These are phyloP conservation scores for Coniochaeta sp. DNA, from an alignment of 2,329 filamentous ascomycete species.

Conservation along the genomic window DNA sequence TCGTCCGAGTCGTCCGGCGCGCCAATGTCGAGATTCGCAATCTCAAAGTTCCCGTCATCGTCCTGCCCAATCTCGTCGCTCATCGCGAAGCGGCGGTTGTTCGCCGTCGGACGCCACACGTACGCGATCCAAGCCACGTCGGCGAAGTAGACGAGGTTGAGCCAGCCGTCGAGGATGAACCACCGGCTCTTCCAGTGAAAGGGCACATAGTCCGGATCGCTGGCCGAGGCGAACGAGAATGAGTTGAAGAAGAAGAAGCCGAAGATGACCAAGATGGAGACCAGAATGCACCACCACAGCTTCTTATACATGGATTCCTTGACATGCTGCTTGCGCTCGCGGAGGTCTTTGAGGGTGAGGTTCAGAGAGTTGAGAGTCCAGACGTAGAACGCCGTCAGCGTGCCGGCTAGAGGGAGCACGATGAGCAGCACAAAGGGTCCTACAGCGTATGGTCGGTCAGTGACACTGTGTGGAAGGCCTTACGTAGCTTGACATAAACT, in stretches of 20 bases:
- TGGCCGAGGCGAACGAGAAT: slow-evolving; percentile 82
- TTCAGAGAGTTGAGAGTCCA: slow-evolving; percentile 97
- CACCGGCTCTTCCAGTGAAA: slow-evolving; percentile 96
- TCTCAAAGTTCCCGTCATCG: slow-evolving; percentile 91
- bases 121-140: slow-evolving; percentile 93
- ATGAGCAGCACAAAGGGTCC: slow-evolving; percentile 88
- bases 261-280: slow-evolving; percentile 91
- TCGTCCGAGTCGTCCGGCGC: slow-evolving; percentile 59
- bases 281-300: slow-evolving; percentile 95
- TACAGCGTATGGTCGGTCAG: slow-evolving; percentile 18
- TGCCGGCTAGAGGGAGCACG: slow-evolving; percentile 84
- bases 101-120: slow-evolving; percentile 91
- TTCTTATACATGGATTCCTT: slow-evolving; percentile 97
- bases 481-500: slow-evolving; percentile 14
- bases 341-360: slow-evolving; percentile 90
- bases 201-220: slow-evolving; percentile 83
- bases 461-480: neutral
- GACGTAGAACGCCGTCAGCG: slow-evolving; percentile 93
- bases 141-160: slow-evolving; percentile 91
- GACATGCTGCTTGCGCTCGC: slow-evolving; percentile 84
- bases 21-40: slow-evolving; percentile 86
- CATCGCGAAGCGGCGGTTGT: slow-evolving; percentile 97
- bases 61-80: slow-evolving; percentile 98
- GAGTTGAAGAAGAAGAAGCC: slow-evolving; percentile 98
- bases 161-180: slow-evolving; percentile 96